Conservation (phyloP, 164 flowering plant genomes). For the Magnolia officinalis region DNA sequence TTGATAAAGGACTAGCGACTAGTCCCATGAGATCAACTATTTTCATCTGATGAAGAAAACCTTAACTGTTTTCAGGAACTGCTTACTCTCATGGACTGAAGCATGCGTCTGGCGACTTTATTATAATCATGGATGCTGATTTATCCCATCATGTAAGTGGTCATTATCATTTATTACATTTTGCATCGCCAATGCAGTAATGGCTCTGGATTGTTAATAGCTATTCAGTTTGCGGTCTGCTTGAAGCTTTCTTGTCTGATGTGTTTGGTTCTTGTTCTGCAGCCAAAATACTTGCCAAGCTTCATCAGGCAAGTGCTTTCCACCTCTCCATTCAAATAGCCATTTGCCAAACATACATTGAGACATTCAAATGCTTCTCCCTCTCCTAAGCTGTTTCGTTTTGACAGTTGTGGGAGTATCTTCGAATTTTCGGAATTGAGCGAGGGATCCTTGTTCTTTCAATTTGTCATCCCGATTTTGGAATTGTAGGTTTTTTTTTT, state of each 20-base stretch:
- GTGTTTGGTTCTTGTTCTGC: constrained; percentile 30
- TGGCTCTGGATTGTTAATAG: neutral
- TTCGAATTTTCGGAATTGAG: neutral
- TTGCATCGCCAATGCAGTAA: neutral
- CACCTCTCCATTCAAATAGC: neutral
- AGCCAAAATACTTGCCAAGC: constrained; percentile 95
- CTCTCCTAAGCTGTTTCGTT: neutral
- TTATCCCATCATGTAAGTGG: constrained; percentile 94
- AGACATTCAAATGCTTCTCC: neutral
- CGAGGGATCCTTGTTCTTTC: neutral
- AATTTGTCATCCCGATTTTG: neutral
- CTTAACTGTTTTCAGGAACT: constrained; percentile 58
- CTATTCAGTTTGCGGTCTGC: neutral
- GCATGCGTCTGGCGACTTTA: constrained; percentile 91
- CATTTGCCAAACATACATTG: neutral
- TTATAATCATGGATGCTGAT: constrained; percentile 99
- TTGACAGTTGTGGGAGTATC: neutral
- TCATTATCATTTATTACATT: neutral
- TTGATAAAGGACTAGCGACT: neutral
- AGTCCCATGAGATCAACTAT: neutral
- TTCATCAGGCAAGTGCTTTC: constrained; percentile 72
- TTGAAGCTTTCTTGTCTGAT: constrained; percentile 9
- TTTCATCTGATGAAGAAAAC: neutral
- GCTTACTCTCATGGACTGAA: constrained; percentile 89
- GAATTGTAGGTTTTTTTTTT: neutral